Base-by-base conservation (phyloP, 164 flowering plant species). In the Kalanchoe fedtschenkoi region DNA sequence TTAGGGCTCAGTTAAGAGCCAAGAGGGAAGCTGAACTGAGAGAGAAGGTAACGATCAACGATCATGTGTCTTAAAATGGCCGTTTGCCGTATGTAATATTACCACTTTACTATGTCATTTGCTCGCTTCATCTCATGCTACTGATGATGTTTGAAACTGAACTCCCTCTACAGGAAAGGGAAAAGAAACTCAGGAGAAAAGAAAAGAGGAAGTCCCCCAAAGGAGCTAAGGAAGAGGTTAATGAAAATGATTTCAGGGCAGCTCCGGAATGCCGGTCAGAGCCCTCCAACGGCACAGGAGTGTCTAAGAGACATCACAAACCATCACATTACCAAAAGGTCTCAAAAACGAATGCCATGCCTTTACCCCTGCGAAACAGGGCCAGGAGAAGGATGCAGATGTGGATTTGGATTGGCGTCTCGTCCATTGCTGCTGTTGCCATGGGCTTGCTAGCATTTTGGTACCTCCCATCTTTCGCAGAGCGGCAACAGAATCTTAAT, bases 21-120 rank as follows among this genome's bases (percentile, higher is more conserved):
- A 79, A 74, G 67, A 91, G 77, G 77, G 96, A 86, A 78, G 91
- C 91, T 17, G 97, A 88, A 64, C 75, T 72, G 69, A 86, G 75
- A 75, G 87, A 86, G 74, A 88, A 83, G 91, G 97, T 85, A 73
- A n/a, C n/a, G n/a, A n/a, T n/a, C n/a, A n/a, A n/a, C n/a, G n/a
- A n/a, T n/a, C n/a, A n/a, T n/a, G n/a, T n/a, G n/a, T n/a, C n/a
- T n/a, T n/a, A n/a, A n/a, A n/a, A n/a, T n/a, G n/a, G n/a, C n/a
- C n/a, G n/a, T n/a, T n/a, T n/a, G n/a, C n/a, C n/a, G n/a, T n/a
- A n/a, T n/a, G n/a, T n/a, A n/a, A n/a, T n/a, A n/a, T n/a, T n/a
- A n/a, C n/a, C n/a, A n/a, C n/a, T n/a, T n/a, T n/a, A n/a, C n/a
- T n/a, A n/a, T n/a, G n/a, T n/a, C n/a, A n/a, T n/a, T n/a, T n/a